Conservation (phyloP, 129 eudicot genomes). For the Flaveria sonorensis region DNA sequence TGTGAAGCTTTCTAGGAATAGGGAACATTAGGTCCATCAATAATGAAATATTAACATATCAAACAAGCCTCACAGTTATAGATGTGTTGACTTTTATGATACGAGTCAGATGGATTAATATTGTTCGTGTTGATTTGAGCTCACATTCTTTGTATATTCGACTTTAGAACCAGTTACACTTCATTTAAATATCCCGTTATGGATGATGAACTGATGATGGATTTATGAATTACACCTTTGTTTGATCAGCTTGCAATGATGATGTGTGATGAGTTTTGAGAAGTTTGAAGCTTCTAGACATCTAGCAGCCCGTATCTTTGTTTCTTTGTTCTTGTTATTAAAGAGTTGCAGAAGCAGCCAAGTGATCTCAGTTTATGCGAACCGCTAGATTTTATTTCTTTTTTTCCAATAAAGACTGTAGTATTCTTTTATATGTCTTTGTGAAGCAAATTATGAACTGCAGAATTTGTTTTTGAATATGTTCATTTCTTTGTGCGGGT, state of each 20-base stretch:
- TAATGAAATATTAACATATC: slow-evolving; percentile 30
- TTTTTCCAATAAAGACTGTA: neutral
- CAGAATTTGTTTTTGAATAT: neutral
- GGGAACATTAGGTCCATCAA: slow-evolving; percentile 32
- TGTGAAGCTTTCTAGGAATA: slow-evolving; percentile 31
- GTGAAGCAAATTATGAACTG: neutral
- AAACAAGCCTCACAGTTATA: slow-evolving; percentile 23
- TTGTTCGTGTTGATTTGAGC: slow-evolving; percentile 6
- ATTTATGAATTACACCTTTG: slow-evolving; percentile 38
- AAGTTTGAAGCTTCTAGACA: slow-evolving; percentile 31
- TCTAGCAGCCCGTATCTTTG: slow-evolving; percentile 11
- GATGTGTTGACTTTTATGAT: slow-evolving; percentile 16
- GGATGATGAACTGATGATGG: slow-evolving; percentile 19
- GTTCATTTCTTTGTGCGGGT: neutral
- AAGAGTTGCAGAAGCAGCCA: slow-evolving; percentile 25
- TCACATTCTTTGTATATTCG: slow-evolving; percentile 10
- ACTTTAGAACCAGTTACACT: slow-evolving; percentile 3
- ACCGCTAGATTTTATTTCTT: neutral
- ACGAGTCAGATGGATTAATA: slow-evolving; percentile 1
- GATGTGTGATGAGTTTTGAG: slow-evolving; percentile 39
- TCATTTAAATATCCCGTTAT: neutral
- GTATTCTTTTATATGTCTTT: neutral
- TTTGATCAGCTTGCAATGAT: slow-evolving; percentile 49
- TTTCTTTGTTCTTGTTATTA: slow-evolving; percentile 22
- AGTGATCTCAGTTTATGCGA: slow-evolving; percentile 15